Evolutionary conservation across 1,284 basidiomycete genomes (phyloP).

Genomic region (Singerocomus inundabilis): DNA sequence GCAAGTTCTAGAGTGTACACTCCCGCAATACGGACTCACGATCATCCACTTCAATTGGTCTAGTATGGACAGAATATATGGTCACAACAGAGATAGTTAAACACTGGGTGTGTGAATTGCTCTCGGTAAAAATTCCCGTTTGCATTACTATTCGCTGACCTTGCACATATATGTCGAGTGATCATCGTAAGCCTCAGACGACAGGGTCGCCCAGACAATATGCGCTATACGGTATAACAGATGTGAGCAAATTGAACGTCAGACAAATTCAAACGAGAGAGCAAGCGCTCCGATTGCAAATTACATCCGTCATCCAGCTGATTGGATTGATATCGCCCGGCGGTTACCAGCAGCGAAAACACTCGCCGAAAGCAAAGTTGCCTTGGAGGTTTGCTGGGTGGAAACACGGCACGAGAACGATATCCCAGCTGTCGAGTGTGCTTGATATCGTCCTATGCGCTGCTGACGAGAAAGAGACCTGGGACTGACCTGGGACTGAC

Average conservation of each 20-base stretch:
- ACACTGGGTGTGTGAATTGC: no score
- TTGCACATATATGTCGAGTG: background rate
- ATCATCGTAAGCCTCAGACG: background rate
- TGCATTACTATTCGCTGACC: background rate
- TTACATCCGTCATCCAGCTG: constrained; percentile 31
- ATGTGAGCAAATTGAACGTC: constrained; percentile 1
- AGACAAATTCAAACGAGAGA: background rate
- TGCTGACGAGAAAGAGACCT: background rate
- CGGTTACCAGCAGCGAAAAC: constrained; percentile 24
- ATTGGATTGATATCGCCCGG: constrained; percentile 3
- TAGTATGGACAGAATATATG: no score
- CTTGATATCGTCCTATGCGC: constrained; percentile 27
- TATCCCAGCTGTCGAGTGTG: constrained; percentile 24
- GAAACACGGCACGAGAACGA: constrained; percentile 22
- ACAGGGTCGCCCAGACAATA: background rate
- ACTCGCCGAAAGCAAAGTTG: background rate
- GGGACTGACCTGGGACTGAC: constrained; percentile 9
- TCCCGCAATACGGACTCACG: no score
- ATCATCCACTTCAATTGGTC: no score
- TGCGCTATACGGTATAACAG: background rate
- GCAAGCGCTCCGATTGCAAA: constrained; percentile 31
- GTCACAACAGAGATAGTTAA: no score
- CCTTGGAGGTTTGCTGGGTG: constrained; percentile 2
- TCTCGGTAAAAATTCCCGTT: no score
- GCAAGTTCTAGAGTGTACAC: no score